These are phyloP conservation scores for Mucor ambiguus DNA, from an alignment of 371 early-diverging fungal species.

Conservation along the genomic window DNA sequence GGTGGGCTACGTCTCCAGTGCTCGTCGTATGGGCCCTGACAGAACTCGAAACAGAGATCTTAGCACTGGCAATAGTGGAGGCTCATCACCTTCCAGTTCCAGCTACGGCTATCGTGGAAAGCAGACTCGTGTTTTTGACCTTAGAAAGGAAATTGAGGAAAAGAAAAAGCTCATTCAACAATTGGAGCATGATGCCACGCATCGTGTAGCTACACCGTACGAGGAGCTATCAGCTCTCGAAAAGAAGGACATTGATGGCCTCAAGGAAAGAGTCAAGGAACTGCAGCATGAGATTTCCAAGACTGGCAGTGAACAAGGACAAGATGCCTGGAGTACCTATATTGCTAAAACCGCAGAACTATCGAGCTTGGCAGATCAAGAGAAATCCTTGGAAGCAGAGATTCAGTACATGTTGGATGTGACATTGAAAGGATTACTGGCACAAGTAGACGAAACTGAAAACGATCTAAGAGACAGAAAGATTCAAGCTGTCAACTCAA, in stretches of 20 bases:
- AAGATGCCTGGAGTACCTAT: constrained; percentile 43
- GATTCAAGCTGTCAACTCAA: constrained; percentile 42
- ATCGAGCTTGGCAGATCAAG: constrained; percentile 54
- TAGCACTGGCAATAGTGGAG: constrained; percentile 3
- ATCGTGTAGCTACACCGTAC: constrained; percentile 32
- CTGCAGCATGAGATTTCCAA: constrained; percentile 44
- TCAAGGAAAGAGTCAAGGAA: constrained; percentile 47
- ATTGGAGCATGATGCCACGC: constrained; percentile 32
- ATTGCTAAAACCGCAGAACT: constrained; percentile 50
- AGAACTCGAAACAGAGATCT: constrained; percentile 47
- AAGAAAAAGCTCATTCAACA: constrained; percentile 40
- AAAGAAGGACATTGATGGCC: constrained; percentile 39
- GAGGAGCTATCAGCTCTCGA: constrained; percentile 30
- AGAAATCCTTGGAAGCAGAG: constrained; percentile 54
- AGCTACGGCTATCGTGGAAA: constrained; percentile 53
- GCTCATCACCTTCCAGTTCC: constrained; percentile 30
- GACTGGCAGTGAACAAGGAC: constrained; percentile 34
- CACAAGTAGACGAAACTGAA: constrained; percentile 55
- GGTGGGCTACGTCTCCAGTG: constrained; percentile 64
- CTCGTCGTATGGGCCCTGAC: constrained; percentile 58
- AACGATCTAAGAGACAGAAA: constrained; percentile 56
- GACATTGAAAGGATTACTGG: constrained; percentile 42
- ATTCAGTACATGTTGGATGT: constrained; percentile 47
- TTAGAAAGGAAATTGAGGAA: constrained; percentile 61
- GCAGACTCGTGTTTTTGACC: constrained; percentile 52